Percentiles rank a stretch among this genome's conserved stretches.
phyloP scores from a whole-genome alignment of 139 green algal genomes.

The Nannochloris sp. region DNA sequence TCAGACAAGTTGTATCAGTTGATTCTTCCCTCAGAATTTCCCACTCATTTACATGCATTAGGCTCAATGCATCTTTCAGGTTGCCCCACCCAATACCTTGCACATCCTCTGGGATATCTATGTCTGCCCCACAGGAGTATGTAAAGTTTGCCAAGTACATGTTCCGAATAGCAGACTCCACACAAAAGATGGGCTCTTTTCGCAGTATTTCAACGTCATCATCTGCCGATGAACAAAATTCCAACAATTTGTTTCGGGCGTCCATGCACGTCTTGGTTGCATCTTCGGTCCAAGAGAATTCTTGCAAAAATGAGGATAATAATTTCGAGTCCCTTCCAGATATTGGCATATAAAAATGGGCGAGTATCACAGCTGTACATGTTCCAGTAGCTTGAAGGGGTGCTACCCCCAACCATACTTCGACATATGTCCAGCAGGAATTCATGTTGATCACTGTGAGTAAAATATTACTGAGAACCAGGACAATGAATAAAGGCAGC shows the following conservation, averaged over 20 bases:
- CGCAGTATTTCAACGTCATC: background rate
- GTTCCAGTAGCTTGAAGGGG: conserved; percentile 6
- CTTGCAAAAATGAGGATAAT: conserved; percentile 25
- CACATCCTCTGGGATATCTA: background rate
- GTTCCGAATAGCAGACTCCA: conserved; percentile 50
- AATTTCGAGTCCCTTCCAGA: background rate
- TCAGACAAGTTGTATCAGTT: conserved; percentile 22
- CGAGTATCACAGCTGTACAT: background rate
- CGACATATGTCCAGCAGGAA: conserved; percentile 17
- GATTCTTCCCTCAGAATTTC: conserved; percentile 30
- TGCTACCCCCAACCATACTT: conserved; percentile 6
- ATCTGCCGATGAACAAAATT: background rate
- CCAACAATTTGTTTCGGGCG: too few relatives aligned
- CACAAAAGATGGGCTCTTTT: conserved; percentile 50
- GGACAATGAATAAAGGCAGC: conserved; percentile 1
- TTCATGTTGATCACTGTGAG: conserved; percentile 7
- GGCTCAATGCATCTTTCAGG: conserved; percentile 2
- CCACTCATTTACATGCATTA: conserved; percentile 9
- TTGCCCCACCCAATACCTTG: background rate
- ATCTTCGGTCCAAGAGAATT: conserved; percentile 37
- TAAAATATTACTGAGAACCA: conserved; percentile 6
- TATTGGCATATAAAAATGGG: conserved; percentile 14
- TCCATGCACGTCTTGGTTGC: background rate
- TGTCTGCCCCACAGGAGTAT: conserved; percentile 23
- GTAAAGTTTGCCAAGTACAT: conserved; percentile 41